Evolutionary conservation across 345 rosid species (phyloP).

Genomic region (Citrus mangshanensis): DNA sequence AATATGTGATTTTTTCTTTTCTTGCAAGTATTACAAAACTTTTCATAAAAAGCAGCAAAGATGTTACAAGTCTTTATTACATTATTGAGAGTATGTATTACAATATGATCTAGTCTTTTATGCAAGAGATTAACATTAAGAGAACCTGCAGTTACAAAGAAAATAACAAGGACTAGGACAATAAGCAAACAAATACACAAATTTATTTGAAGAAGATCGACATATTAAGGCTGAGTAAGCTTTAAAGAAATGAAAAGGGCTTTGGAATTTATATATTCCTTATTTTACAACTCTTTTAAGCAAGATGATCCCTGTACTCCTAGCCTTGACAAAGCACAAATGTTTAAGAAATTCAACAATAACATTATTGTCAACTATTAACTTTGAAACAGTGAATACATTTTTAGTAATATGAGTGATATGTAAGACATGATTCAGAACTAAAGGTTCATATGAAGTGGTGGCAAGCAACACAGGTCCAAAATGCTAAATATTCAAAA

Average conservation of each 20-base stretch:
- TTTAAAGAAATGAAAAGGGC: too few species aligned
- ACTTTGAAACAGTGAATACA: background rate
- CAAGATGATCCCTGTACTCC: too few species aligned
- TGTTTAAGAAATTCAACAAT: background rate
- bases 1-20: background rate
- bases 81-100: background rate
- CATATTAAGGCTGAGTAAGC: too few species aligned
- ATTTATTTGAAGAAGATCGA: too few species aligned
- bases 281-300: background rate
- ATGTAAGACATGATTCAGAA: background rate
- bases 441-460: too few species aligned
- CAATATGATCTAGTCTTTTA: background rate
- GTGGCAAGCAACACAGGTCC: too few species aligned
- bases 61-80: background rate
- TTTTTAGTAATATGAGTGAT: background rate
- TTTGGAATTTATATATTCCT: background rate
- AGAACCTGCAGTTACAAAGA: too few species aligned
- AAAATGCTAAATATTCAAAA: too few species aligned
- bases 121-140: background rate
- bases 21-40: background rate
- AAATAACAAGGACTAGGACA: background rate
- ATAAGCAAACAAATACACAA: background rate
- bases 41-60: background rate
- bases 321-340: background rate
- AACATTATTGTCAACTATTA: background rate